Conservation (phyloP, 2,329 filamentous ascomycete genomes). For the Blastomyces percursus region DNA sequence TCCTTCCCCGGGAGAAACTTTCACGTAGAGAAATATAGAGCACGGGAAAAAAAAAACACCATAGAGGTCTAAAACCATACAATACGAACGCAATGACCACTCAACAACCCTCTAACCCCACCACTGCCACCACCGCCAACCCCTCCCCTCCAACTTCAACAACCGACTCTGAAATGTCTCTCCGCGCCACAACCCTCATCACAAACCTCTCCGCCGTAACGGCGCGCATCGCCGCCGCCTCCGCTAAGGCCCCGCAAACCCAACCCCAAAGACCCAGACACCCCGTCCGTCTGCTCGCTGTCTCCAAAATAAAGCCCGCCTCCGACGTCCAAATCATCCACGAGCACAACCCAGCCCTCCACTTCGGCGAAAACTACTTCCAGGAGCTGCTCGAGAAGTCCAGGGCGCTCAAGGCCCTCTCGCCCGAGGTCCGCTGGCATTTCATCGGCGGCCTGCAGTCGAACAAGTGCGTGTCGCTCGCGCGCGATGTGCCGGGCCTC, state of each 20-base stretch:
- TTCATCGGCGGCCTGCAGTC: slow-evolving; percentile 93
- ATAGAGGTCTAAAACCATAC: not conserved
- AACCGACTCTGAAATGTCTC: not conserved
- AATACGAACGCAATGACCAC: not conserved
- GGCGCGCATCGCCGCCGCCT: slow-evolving; percentile 44
- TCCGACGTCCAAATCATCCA: slow-evolving; percentile 83
- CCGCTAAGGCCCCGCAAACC: slow-evolving; percentile 18
- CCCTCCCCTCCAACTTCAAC: not conserved
- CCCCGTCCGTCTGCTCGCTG: slow-evolving; percentile 64
- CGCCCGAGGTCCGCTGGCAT: slow-evolving; percentile 72
- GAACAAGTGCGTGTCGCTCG: slow-evolving; percentile 81
- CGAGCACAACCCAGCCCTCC: slow-evolving; percentile 52
- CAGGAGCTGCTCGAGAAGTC: slow-evolving; percentile 85
- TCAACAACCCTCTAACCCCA: not conserved
- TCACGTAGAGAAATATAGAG: not conserved
- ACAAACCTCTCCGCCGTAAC: slow-evolving; percentile 52
- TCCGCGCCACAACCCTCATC: slow-evolving; percentile 50
- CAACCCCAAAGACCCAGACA: slow-evolving; percentile 11
- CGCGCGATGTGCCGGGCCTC: slow-evolving; percentile 72
- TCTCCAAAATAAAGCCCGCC: slow-evolving; percentile 91
- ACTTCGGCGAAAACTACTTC: slow-evolving; percentile 96
- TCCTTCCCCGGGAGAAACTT: not conserved
- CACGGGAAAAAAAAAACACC: not conserved
- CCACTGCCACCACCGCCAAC: too few species aligned
- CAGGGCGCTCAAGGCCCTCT: slow-evolving; percentile 48